Base-by-base conservation (phyloP, 805 yeast species). In the Starmera amethionina region DNA sequence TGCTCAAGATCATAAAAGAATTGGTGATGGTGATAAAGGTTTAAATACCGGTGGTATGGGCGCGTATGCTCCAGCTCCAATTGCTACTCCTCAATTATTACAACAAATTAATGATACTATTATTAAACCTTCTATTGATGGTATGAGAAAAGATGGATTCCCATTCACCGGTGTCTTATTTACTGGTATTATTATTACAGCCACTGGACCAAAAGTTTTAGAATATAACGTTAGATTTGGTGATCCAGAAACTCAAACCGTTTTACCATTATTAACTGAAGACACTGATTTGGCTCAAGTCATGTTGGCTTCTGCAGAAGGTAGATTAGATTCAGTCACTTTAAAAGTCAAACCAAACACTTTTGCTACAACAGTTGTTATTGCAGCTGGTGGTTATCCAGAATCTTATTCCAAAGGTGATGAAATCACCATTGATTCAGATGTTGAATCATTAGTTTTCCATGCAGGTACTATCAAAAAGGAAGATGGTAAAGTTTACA, bases 41-140 rank as follows among this genome's bases (percentile, higher is more conserved):
- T 72, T 90, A 46, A 93, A 93, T 67, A 93, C 99, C 32, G 99
- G 99, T 51, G 99, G 99, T 47, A 93, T 93, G 99, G 99, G 99
- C 48, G 95, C 97, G 8, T 93, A 93, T 57, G 93, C 97, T 8
- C 99, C 99, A 29, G 95, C 97, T 10, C 98, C 98, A 42, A 71
- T 87, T 46, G 97, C 94, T 15, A 86, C 97, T 15, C 79, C 86
- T 2, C 70, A 73, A 19, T 59, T 93, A 31, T 62, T 89, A 53
- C 65, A 71, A 45, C 70, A 78, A 61, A 88, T 93, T 57, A 78
- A 88, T 55, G 66, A 69, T 37, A 68, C 73, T n/a, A 73, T 94
- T 52, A 73, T 94, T 54, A 79, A 82, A 63, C 97, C 97, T 42
- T 84, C 96, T 31, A 81, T 93, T 55, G 88, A 80, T 52, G 97